Evolutionary conservation across 345 rosid genomes (phyloP).

Genomic region (Ceriops decandra): DNA sequence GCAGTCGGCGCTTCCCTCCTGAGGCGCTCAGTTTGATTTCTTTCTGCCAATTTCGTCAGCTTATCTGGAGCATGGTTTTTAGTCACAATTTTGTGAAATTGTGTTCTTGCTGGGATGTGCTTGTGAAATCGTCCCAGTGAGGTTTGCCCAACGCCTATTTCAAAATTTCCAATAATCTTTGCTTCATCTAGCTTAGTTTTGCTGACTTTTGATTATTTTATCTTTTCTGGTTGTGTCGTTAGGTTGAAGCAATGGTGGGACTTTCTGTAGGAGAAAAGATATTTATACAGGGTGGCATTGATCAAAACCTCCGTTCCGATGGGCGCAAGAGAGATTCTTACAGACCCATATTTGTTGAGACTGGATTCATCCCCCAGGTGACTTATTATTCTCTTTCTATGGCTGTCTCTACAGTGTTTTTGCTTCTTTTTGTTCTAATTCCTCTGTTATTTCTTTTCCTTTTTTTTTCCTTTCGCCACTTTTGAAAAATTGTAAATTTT

Average conservation of each 20-base stretch:
- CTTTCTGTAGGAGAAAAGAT: conserved; percentile 67
- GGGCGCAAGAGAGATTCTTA: conserved; percentile 66
- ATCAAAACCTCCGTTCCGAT: conserved; percentile 76
- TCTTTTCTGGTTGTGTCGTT: neutral
- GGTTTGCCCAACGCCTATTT: too few species aligned
- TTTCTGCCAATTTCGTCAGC: too few species aligned
- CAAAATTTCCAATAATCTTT: too few species aligned
- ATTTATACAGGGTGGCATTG: conserved; percentile 77
- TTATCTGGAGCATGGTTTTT: too few species aligned
- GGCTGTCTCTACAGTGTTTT: neutral
- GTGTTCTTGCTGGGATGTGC: too few species aligned
- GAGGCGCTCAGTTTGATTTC: too few species aligned
- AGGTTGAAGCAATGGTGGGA: conserved; percentile 57
- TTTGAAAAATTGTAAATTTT: neutral
- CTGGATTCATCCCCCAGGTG: conserved; percentile 90
- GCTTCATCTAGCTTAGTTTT: too few species aligned
- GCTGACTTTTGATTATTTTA: neutral
- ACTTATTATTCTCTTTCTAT: conserved; percentile 3
- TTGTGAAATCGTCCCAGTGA: too few species aligned
- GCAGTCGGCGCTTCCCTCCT: too few species aligned
- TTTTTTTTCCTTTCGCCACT: neutral
- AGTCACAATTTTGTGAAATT: neutral
- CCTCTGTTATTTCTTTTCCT: neutral
- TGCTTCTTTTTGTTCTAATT: neutral
- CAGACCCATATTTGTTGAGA: conserved; percentile 65